These are phyloP conservation scores for Populus tomentosa DNA, from an alignment of 441 rosid species.

Conservation along the genomic window DNA sequence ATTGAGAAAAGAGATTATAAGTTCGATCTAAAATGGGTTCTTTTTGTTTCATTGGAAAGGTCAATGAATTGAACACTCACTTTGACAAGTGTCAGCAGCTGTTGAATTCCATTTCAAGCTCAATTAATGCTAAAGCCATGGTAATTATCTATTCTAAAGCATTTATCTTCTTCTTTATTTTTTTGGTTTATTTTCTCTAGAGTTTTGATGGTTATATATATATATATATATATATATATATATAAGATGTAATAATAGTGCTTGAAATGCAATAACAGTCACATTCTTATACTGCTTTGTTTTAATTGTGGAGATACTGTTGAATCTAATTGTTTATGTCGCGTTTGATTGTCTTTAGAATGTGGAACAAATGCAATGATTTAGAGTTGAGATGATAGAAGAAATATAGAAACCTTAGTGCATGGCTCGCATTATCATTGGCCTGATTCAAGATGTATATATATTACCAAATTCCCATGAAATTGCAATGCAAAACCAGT, in stretches of 20 bases:
- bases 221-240: too few species aligned
- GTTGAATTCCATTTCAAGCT: slow-evolving; percentile 67
- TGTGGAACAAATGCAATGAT: neutral
- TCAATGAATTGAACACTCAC: slow-evolving; percentile 63
- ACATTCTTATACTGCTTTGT: too few species aligned
- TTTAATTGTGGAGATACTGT: too few species aligned
- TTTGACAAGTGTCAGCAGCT: slow-evolving; percentile 95
- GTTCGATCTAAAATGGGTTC: neutral
- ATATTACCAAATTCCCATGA: neutral
- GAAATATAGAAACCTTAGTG: neutral
- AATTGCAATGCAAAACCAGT: too few species aligned
- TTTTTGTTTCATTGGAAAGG: slow-evolving; percentile 32
- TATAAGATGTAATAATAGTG: too few species aligned
- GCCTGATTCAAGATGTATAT: neutral
- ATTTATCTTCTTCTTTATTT: neutral
- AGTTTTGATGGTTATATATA: neutral
- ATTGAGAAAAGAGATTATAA: neutral
- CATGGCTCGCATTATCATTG: neutral
- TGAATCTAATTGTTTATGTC: neutral
- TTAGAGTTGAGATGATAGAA: neutral
- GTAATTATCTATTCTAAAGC: slow-evolving; percentile 26
- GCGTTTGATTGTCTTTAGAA: neutral
- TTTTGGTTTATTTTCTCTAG: neutral
- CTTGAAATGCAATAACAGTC: too few species aligned
- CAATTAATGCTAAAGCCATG: slow-evolving; percentile 63